These are phyloP conservation scores for bread wheat (Triticum aestivum) DNA, from an alignment of 176 grass and related monocot genomes.

Conservation along the genomic window DNA sequence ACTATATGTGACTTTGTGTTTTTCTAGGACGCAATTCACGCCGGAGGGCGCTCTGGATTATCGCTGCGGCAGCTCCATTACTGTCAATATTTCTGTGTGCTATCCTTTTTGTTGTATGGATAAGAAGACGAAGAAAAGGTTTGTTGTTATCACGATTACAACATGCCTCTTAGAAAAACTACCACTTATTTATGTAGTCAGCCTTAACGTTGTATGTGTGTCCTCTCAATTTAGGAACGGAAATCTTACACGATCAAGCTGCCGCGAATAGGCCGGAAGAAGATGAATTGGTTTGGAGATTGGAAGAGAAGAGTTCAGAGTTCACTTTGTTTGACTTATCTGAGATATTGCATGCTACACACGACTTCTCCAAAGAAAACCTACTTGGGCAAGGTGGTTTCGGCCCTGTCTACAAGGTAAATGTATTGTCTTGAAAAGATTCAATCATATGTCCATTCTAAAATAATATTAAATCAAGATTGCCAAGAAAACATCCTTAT, in stretches of 20 bases:
- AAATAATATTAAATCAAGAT: neutral
- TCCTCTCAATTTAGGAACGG: neutral
- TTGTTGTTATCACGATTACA: neutral
- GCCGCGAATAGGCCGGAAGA: neutral
- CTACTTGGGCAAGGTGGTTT: neutral
- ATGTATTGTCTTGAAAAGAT: neutral
- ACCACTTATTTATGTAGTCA: neutral
- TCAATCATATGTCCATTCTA: neutral
- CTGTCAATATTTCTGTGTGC: neutral
- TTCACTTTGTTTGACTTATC: slow-evolving; percentile 21
- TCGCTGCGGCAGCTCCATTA: neutral
- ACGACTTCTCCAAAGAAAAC: neutral
- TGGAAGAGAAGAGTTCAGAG: slow-evolving; percentile 22
- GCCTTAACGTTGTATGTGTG: neutral
- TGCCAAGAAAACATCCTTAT: no score
- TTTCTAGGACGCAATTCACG: neutral
- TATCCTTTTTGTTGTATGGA: neutral
- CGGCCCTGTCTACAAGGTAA: neutral
- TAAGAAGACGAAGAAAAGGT: slow-evolving; percentile 16
- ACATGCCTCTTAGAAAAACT: neutral
- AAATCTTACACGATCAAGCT: neutral
- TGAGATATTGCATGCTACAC: slow-evolving; percentile 24
- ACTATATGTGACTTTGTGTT: neutral
- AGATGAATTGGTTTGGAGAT: neutral
- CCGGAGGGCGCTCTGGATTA: slow-evolving; percentile 11